These are phyloP conservation scores for Dalbergia cultrata DNA, from an alignment of 306 rosid genomes.

Conservation along the genomic window DNA sequence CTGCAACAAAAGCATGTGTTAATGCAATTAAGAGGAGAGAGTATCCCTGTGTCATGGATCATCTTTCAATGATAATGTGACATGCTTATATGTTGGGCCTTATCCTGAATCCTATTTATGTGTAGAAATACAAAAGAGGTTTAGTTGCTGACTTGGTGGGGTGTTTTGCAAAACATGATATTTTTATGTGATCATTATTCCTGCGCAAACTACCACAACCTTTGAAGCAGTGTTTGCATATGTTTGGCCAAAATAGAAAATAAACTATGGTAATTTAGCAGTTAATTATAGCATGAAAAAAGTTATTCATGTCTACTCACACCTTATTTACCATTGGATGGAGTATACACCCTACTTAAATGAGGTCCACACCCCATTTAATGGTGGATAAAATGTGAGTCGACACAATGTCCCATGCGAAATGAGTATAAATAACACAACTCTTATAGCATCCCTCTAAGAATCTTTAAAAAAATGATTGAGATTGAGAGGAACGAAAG, in stretches of 20 bases:
- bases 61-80: neutral
- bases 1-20: too few relatives aligned
- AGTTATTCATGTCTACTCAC: too few relatives aligned
- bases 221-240: neutral
- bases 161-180: neutral
- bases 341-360: too few relatives aligned
- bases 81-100: neutral
- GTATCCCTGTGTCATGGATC: neutral
- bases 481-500: neutral
- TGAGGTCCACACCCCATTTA: too few relatives aligned
- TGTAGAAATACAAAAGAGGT: neutral
- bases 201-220: neutral
- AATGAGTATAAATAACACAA: too few relatives aligned
- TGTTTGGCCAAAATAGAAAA: neutral
- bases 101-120: neutral
- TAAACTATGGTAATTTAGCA: too few relatives aligned
- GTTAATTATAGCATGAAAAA: neutral
- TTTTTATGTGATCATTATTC: constrained; percentile 1
- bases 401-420: too few relatives aligned
- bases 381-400: too few relatives aligned
- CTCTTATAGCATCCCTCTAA: neutral
- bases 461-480: neutral
- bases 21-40: too few relatives aligned
- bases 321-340: too few relatives aligned
- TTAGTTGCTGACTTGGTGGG: neutral